Evolutionary conservation across 176 grass and related monocot species (phyloP).

Genomic region (Triticum dicoccoides): DNA sequence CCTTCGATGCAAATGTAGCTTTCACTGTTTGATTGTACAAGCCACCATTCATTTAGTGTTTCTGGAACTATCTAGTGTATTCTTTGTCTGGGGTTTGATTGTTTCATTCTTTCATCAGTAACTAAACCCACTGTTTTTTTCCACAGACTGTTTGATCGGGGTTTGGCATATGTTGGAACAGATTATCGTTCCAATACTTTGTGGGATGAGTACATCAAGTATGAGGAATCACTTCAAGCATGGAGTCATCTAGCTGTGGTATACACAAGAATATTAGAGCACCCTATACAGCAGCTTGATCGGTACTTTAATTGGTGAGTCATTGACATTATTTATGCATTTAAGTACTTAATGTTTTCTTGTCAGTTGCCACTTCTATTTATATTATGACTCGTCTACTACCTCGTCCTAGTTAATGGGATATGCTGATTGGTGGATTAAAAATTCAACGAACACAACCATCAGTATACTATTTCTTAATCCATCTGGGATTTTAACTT

Average conservation of each 20-base stretch:
- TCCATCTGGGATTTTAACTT: not conserved
- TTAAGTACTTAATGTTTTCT: not conserved
- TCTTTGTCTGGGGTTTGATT: not conserved
- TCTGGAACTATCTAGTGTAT: not conserved
- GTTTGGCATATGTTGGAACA: constrained; percentile 95
- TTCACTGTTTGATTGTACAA: not conserved
- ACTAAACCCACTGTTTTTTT: constrained; percentile 10
- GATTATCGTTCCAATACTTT: constrained; percentile 84
- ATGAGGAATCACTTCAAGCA: constrained; percentile 96
- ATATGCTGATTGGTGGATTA: not conserved
- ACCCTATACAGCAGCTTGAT: constrained; percentile 95
- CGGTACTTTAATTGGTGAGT: constrained; percentile 94
- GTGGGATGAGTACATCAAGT: constrained; percentile 99
- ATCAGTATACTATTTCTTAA: not conserved
- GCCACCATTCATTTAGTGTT: not conserved
- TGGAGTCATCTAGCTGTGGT: constrained; percentile 91
- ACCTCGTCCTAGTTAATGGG: not conserved
- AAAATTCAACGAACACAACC: not conserved
- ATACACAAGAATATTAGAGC: constrained; percentile 90
- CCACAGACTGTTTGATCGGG: constrained; percentile 86
- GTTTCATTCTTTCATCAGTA: not conserved
- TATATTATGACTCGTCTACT: not conserved
- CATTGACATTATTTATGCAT: not conserved
- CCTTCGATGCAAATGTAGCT: constrained; percentile 31
- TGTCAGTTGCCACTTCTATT: not conserved